Conservation (phyloP, 345 rosid genomes). For the Firmiana major region DNA sequence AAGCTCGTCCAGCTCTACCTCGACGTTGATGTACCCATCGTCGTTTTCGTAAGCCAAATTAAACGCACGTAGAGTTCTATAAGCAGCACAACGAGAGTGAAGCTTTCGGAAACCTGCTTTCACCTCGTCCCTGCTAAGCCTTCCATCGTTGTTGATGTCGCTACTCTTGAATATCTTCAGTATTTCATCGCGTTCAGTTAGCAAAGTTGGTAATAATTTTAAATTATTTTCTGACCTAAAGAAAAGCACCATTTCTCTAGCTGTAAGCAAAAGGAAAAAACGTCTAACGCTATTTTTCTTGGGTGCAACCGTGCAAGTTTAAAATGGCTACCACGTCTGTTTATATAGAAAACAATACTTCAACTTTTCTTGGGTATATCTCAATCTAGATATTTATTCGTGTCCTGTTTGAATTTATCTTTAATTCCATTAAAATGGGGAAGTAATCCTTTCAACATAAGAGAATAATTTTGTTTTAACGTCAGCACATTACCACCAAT, state of each 20-base stretch:
- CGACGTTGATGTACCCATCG: conserved; percentile 5
- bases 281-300: no score
- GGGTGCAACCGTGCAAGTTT: no score
- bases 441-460: no score
- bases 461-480: no score
- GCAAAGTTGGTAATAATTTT: not conserved
- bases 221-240: not conserved
- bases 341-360: no score
- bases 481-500: no score
- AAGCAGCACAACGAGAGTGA: conserved; percentile 8
- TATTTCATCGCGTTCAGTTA: not conserved
- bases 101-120: not conserved
- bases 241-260: not conserved
- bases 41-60: conserved; percentile 2
- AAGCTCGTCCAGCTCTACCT: not conserved
- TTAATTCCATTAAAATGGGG: no score
- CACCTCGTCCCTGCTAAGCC: conserved; percentile 20
- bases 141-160: conserved; percentile 12
- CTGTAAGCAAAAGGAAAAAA: no score
- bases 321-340: no score
- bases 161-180: not conserved
- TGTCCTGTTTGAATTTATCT: no score
- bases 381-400: no score
- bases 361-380: no score
- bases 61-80: conserved; percentile 13